Evolutionary conservation across 257 asterid species (phyloP), one percentile per base, ranked within the genome.

Genomic region (Penstemon newberryi): DNA sequence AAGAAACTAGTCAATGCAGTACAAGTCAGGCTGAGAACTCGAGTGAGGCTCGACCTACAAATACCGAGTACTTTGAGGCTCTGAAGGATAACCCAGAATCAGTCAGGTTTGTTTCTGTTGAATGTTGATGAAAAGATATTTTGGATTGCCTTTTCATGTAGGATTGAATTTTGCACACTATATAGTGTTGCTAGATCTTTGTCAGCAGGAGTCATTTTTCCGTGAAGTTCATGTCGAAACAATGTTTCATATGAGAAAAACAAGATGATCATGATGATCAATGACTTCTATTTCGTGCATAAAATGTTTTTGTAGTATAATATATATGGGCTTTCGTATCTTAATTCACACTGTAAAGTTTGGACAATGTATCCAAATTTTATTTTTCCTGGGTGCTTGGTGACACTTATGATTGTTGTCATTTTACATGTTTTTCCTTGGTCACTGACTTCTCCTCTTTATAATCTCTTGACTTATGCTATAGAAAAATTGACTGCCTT

Each of bases 61-160:
- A 70, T 77, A 63, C 85, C 12, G 93, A 82, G 78, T 74, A 80
- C 68, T 74, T 94, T 81, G 79, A 82, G 70, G 74, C 84, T 64
- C 79, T 87, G 67, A 91, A 85, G 73, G 82, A 82, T 67, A 87
- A 89, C 73, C 97, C 96, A 36, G 95, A 91, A 81, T 81, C 96
- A 59, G 76, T 91, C 81, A 90, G 99, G 99, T 91, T 76, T 63
- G 9, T 65, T 75, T 58, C 73, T 68, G 66, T 78, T 56, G 25
- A 42, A 49, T 38, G 38, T 8, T 59, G 43, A 39, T 38, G 73
- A 59, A 70, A 45, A 38, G 40, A 6, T 47, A 53, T 71, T 19
- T 41, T 67, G 11, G 56, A 25, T 43, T 67, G 43, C 69, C 10
- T 62, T 70, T 41, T 51, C 50, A 12, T 64, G 54, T 41, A 54